Conservation (phyloP, 768 basidiomycete species). For the Boletus eberwhitei region DNA sequence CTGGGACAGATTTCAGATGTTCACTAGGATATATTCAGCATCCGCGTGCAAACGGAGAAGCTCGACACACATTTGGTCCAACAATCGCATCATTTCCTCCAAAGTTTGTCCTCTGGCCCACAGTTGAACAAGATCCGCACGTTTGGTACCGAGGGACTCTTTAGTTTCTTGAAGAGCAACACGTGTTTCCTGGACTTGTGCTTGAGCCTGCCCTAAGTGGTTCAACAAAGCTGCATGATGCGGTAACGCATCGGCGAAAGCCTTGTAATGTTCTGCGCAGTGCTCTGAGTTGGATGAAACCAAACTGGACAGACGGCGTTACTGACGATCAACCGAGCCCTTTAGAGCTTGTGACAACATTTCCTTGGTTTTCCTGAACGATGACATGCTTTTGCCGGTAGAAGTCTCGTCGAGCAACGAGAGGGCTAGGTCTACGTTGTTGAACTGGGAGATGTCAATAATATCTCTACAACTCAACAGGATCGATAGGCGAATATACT, state of each 20-base stretch:
- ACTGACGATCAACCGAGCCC: constrained; percentile 85
- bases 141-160: constrained; percentile 73
- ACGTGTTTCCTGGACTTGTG: constrained; percentile 70
- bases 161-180: constrained; percentile 72
- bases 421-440: constrained; percentile 89
- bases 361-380: constrained; percentile 72
- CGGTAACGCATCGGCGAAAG: constrained; percentile 91
- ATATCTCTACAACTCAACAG: constrained; percentile 1
- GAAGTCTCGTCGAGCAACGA: constrained; percentile 80
- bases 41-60: constrained; percentile 4
- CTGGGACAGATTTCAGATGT: constrained; percentile 85
- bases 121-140: constrained; percentile 85
- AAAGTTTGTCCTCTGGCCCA: constrained; percentile 88
- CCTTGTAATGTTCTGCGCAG: constrained; percentile 80
- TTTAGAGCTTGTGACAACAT: constrained; percentile 78
- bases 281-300: constrained; percentile 3
- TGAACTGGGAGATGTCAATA: constrained; percentile 57
- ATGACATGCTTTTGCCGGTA: constrained; percentile 67
- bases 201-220: constrained; percentile 70
- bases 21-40: constrained; percentile 53
- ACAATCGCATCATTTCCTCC: constrained; percentile 91
- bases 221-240: constrained; percentile 79
- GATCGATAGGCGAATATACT: constrained; percentile 21
- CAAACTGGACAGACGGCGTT: background rate
- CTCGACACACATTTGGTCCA: constrained; percentile 84